Conservation (phyloP, 345 rosid species). For the Fremontodendron californicum region DNA sequence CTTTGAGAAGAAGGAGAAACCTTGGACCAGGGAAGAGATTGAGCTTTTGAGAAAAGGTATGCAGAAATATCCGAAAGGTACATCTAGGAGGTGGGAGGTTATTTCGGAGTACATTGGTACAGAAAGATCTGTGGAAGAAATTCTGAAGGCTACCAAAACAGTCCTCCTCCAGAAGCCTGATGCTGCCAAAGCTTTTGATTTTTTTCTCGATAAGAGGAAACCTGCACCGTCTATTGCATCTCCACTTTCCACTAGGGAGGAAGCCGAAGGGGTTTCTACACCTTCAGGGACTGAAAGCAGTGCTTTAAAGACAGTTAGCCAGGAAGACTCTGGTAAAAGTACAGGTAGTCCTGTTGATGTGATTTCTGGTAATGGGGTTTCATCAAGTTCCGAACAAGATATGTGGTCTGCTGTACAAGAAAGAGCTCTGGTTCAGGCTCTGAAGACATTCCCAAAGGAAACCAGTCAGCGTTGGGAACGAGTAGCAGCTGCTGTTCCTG, state of each 20-base stretch:
- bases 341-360: conserved; percentile 31
- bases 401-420: conserved; percentile 92
- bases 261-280: conserved; percentile 35
- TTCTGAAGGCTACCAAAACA: too few species aligned
- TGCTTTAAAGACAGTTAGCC: conserved; percentile 18
- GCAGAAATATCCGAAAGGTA: conserved; percentile 84
- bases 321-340: conserved; percentile 33
- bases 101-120: conserved; percentile 89
- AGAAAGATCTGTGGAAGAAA: too few species aligned
- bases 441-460: conserved; percentile 93
- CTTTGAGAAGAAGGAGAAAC: too few species aligned
- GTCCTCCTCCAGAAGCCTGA: conserved; percentile 97
- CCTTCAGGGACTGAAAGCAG: conserved; percentile 27
- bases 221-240: conserved; percentile 64
- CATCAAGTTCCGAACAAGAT: conserved; percentile 66
- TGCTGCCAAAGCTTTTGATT: conserved; percentile 87
- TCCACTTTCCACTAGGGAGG: conserved; percentile 85
- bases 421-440: conserved; percentile 85
- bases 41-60: conserved; percentile 84
- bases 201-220: conserved; percentile 93
- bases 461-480: conserved; percentile 90
- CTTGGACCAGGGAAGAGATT: too few species aligned
- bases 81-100: conserved; percentile 95
- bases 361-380: conserved; percentile 31
- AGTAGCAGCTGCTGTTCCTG: conserved; percentile 94